Conservation (phyloP, 2,329 filamentous ascomycete genomes). For the Simplicillium aogashimaense region DNA sequence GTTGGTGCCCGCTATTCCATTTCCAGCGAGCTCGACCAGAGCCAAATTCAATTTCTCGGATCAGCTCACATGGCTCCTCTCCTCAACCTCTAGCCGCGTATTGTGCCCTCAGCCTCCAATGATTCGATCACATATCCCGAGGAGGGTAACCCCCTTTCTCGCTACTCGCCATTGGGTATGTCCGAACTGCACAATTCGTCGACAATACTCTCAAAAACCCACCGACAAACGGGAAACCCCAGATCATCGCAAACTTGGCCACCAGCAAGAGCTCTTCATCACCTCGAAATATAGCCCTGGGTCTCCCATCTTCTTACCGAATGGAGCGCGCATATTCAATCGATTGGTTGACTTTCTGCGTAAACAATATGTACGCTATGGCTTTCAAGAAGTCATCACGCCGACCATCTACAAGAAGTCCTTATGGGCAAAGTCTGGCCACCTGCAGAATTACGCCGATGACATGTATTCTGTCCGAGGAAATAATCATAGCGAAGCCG, state of each 20-base stretch:
- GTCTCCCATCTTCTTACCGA: constrained; percentile 75
- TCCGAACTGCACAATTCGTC: constrained; percentile 14
- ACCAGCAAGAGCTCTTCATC: constrained; percentile 67
- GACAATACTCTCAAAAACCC: constrained; percentile 18
- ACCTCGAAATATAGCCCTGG: constrained; percentile 74
- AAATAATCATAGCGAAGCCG: constrained; percentile 18
- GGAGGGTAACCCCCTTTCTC: constrained; percentile 10
- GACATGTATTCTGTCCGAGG: constrained; percentile 82
- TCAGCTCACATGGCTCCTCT: background rate
- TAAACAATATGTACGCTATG: constrained; percentile 74
- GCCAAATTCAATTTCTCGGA: too few species aligned
- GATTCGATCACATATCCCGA: constrained; percentile 17
- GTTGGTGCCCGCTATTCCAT: constrained; percentile 6
- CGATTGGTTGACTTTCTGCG: constrained; percentile 73
- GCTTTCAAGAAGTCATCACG: constrained; percentile 81
- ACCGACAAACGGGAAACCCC: constrained; percentile 22
- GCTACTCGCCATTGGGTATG: constrained; percentile 19
- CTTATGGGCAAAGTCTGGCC: constrained; percentile 76
- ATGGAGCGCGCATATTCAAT: constrained; percentile 75
- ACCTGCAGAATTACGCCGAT: constrained; percentile 82
- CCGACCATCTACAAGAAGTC: constrained; percentile 87
- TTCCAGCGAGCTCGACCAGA: too few species aligned
- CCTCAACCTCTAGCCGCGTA: background rate
- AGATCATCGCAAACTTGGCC: constrained; percentile 51
- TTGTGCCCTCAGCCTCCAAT: constrained; percentile 12